Conservation (phyloP, 352 stramenopile genomes). For the Phytophthora ohioensis region DNA sequence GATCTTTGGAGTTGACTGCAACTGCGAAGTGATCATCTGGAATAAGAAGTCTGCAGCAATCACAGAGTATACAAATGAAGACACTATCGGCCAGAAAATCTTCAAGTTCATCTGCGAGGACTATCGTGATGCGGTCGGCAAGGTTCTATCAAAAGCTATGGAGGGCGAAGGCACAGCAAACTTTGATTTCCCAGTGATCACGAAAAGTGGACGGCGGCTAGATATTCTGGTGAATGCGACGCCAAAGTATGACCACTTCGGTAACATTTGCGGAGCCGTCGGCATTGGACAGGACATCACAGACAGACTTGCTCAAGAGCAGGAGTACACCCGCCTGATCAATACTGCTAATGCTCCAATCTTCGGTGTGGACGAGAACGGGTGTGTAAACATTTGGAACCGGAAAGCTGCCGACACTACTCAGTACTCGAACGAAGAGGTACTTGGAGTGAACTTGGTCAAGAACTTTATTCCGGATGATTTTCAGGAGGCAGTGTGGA, state of each 20-base stretch:
- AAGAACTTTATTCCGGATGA: slow-evolving; percentile 75
- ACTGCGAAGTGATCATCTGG: slow-evolving; percentile 81
- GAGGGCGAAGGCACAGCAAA: slow-evolving; percentile 57
- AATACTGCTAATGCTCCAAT: slow-evolving; percentile 75
- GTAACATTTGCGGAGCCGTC: slow-evolving; percentile 69
- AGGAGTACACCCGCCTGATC: slow-evolving; percentile 58
- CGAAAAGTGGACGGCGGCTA: slow-evolving; percentile 54
- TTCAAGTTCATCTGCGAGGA: slow-evolving; percentile 80
- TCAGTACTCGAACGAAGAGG: slow-evolving; percentile 68
- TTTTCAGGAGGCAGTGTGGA: slow-evolving; percentile 52
- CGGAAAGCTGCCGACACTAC: slow-evolving; percentile 78
- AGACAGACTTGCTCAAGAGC: slow-evolving; percentile 68
- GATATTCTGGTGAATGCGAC: slow-evolving; percentile 72
- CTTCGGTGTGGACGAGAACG: slow-evolving; percentile 74
- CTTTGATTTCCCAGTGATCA: slow-evolving; percentile 77
- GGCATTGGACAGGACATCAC: slow-evolving; percentile 85
- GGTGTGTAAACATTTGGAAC: slow-evolving; percentile 85
- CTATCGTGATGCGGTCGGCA: slow-evolving; percentile 42
- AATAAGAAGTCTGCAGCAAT: slow-evolving; percentile 89
- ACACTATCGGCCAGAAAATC: slow-evolving; percentile 82
- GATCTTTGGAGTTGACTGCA: slow-evolving; percentile 78
- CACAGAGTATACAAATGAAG: slow-evolving; percentile 87
- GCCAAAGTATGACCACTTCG: slow-evolving; percentile 68
- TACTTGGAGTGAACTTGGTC: slow-evolving; percentile 66
- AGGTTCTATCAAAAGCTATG: slow-evolving; percentile 49